Evolutionary conservation across 2,329 filamentous ascomycete species (phyloP), one percentile per base, ranked within the genome.

Genomic region (Apiospora arundinis): DNA sequence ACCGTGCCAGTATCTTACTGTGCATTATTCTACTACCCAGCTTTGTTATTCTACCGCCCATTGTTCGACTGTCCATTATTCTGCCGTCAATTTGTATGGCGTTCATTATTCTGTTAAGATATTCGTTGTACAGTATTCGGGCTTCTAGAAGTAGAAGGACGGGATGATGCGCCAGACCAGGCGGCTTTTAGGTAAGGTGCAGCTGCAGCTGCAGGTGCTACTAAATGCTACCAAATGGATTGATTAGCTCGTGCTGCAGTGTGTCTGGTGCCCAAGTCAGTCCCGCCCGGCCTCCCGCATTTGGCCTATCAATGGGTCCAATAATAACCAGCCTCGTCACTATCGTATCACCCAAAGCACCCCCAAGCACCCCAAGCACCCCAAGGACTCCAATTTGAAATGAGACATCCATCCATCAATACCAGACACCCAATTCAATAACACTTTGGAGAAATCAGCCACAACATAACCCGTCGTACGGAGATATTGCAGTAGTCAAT

Each of bases 281-380:
- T 60, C 56, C 56, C 56, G 18, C 32, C 42, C 14, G 9, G 42
- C 42, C 42, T 45, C 42, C 45, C 45, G 45, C 45, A 63, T 63
- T 63, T 63, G 32, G 56, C 32, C 56, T 40, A 63, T 63, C 56
- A 40, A 12, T 63, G 56, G 56, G 32, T 63, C 56, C 28, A 63
- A 23, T 63, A 37, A 32, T 63, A 40, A 40, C 28, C 56, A 63
- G 56, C 56, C 56, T 40, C 56, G 56, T 63, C 56, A 63, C 56
- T n/a, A 63, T 63, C 56, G 32, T 63, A 63, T 40, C 56, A 63
- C 32, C 32, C 21, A 11, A 63, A 40, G 32, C 32, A 32, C 32
- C 32, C 32, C 32, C n/a, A n/a, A n/a, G n/a, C n/a, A n/a, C n/a
- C 32, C 21, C 21, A 63, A 40, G 32, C 32, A 32, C 32, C 32